phyloP scores from a whole-genome alignment of 768 basidiomycete species.

The Mycena capillaripes region DNA sequence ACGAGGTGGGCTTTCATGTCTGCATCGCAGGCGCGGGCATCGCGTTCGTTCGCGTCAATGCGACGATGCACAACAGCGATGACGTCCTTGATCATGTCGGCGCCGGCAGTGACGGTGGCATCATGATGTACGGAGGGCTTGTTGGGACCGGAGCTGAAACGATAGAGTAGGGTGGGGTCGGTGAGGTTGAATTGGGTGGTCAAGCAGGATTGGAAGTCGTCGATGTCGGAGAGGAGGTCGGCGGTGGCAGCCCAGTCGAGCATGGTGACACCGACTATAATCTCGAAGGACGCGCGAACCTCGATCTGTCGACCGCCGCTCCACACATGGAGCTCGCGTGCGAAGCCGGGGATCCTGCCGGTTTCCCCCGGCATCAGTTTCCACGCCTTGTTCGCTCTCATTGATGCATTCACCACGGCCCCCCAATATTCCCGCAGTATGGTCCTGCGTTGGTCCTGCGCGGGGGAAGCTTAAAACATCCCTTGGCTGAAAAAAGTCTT shows the following conservation, averaged over 20 bases:
- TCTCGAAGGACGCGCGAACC: not conserved
- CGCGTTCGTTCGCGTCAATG: not conserved
- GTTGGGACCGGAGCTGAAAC: not conserved
- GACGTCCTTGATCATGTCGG: not conserved
- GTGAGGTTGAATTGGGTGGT: not conserved
- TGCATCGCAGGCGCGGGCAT: not conserved
- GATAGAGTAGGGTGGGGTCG: not conserved
- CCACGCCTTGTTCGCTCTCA: no score
- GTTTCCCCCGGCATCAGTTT: not conserved
- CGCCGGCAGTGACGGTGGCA: not conserved
- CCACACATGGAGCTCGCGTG: not conserved
- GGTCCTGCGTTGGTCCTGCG: no score
- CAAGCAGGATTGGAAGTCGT: not conserved
- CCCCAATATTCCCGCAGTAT: no score
- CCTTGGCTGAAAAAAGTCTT: no score
- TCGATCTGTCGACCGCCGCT: not conserved
- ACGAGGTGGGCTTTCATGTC: not conserved
- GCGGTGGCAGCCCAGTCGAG: not conserved
- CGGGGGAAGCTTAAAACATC: no score
- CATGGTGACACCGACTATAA: not conserved
- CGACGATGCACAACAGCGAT: not conserved
- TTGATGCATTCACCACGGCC: not conserved
- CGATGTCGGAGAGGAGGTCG: not conserved
- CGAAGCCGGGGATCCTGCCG: not conserved
- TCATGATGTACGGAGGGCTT: not conserved